Percentiles rank a stretch among this genome's conserved stretches.
Conservation (phyloP, 2,329 filamentous ascomycete genomes). For the Arthrobotrys sphaeroides region DNA sequence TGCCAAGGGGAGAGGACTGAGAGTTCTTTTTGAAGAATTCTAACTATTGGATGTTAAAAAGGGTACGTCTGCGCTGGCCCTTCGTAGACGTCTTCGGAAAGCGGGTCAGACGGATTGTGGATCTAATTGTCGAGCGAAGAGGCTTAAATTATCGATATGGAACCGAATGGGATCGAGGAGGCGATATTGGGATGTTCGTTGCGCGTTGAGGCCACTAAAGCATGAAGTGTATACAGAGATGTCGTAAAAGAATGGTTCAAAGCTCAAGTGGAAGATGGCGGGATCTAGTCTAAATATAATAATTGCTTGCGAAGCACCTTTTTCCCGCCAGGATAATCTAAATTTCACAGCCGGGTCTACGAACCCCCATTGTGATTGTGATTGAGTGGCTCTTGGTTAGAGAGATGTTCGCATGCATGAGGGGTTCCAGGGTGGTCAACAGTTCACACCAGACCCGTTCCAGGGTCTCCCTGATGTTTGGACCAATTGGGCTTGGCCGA, state of each 20-base stretch:
- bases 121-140: not conserved
- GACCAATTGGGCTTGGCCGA: conserved; percentile 28
- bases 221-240: conserved; percentile 23
- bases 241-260: not conserved
- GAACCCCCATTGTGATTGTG: conserved; percentile 38
- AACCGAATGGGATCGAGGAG: conserved; percentile 28
- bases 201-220: conserved; percentile 43
- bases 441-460: too few relatives aligned
- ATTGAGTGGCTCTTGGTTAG: conserved; percentile 19
- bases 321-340: not conserved
- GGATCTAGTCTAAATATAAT: conserved; percentile 50
- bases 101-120: not conserved
- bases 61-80: conserved; percentile 4
- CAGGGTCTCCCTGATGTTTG: conserved; percentile 4
- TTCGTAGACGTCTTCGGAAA: conserved; percentile 13
- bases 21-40: conserved; percentile 2
- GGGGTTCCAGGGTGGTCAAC: too few relatives aligned
- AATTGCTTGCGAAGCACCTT: conserved; percentile 33
- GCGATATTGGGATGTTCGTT: conserved; percentile 46
- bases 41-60: not conserved
- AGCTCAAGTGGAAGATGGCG: not conserved
- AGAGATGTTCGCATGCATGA: conserved; percentile 25
- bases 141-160: conserved; percentile 29
- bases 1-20: not conserved
- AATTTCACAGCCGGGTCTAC: conserved; percentile 26